Conservation (phyloP, 768 basidiomycete genomes). For the Holtermanniella nyarrowii region DNA sequence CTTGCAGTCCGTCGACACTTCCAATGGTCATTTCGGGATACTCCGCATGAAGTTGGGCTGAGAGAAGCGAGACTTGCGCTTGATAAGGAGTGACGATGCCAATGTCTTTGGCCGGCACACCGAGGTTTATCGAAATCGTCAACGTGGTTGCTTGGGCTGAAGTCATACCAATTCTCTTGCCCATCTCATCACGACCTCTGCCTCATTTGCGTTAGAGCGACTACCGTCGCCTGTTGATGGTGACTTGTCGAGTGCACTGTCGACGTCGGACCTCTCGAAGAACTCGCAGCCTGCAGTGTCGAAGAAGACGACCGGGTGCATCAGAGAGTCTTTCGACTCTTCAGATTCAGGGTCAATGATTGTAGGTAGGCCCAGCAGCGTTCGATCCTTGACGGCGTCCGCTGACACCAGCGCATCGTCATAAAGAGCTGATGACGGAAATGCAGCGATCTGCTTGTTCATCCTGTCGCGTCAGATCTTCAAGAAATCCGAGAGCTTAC, state of each 20-base stretch:
- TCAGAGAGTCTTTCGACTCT: slow-evolving; percentile 61
- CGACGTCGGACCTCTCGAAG: slow-evolving; percentile 60
- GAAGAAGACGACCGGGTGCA: slow-evolving; percentile 76
- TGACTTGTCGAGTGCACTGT: slow-evolving; percentile 24
- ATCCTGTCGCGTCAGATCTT: slow-evolving; percentile 50
- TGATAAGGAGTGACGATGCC: slow-evolving; percentile 91
- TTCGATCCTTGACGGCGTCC: slow-evolving; percentile 57
- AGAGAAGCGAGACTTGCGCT: slow-evolving; percentile 79
- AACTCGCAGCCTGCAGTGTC: slow-evolving; percentile 93
- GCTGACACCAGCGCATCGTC: slow-evolving; percentile 59
- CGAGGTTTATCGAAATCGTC: slow-evolving; percentile 49
- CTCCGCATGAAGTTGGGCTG: slow-evolving; percentile 59
- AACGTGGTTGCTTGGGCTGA: too few species aligned
- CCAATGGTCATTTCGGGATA: slow-evolving; percentile 68
- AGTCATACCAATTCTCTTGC: slow-evolving; percentile 61
- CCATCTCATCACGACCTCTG: slow-evolving; percentile 70
- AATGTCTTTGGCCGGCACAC: slow-evolving; percentile 61
- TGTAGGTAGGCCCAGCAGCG: slow-evolving; percentile 61
- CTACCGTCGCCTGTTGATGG: slow-evolving; percentile 67
- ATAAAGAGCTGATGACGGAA: slow-evolving; percentile 78
- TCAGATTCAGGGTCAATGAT: slow-evolving; percentile 45
- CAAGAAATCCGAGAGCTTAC: slow-evolving; percentile 3
- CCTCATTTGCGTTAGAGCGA: slow-evolving; percentile 90
- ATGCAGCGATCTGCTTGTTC: slow-evolving; percentile 73
- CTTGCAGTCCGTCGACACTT: slow-evolving; percentile 94